phyloP scores from a whole-genome alignment of 2,329 filamentous ascomycete species.

The Elsinoe arachidis region DNA sequence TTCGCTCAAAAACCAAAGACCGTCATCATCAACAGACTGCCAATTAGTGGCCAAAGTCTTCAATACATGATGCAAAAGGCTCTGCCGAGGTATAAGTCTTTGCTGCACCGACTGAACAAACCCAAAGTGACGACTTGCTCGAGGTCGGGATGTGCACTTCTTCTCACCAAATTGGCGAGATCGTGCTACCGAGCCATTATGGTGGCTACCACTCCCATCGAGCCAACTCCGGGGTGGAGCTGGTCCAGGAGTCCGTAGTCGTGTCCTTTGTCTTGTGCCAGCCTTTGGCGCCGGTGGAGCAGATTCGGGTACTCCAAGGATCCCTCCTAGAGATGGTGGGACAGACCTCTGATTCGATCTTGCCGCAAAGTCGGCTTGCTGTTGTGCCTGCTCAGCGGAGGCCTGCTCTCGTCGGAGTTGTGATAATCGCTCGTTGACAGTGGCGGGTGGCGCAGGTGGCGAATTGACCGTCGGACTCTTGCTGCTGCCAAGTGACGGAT shows the following conservation, averaged over 20 bases:
- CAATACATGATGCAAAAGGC: conserved; percentile 43
- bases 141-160: conserved; percentile 19
- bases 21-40: conserved; percentile 48
- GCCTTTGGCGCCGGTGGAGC: conserved; percentile 38
- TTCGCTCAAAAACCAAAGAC: conserved; percentile 45
- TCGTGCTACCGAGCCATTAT: background rate
- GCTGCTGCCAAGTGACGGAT: conserved; percentile 27
- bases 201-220: background rate
- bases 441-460: conserved; percentile 19
- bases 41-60: conserved; percentile 49
- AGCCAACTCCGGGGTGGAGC: conserved; percentile 40
- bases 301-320: conserved; percentile 39
- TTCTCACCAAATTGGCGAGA: conserved; percentile 12
- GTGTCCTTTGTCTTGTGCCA: conserved; percentile 27
- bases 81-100: conserved; percentile 22
- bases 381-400: conserved; percentile 26
- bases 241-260: conserved; percentile 34
- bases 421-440: conserved; percentile 41
- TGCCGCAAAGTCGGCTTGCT: conserved; percentile 37
- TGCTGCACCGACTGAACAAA: conserved; percentile 21
- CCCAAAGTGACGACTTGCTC: conserved; percentile 11
- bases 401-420: conserved; percentile 38
- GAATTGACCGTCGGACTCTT: conserved; percentile 18
- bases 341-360: conserved; percentile 34
- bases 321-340: conserved; percentile 36